Conservation (phyloP, 176 grass and related monocot genomes). For the Avena insularis region DNA sequence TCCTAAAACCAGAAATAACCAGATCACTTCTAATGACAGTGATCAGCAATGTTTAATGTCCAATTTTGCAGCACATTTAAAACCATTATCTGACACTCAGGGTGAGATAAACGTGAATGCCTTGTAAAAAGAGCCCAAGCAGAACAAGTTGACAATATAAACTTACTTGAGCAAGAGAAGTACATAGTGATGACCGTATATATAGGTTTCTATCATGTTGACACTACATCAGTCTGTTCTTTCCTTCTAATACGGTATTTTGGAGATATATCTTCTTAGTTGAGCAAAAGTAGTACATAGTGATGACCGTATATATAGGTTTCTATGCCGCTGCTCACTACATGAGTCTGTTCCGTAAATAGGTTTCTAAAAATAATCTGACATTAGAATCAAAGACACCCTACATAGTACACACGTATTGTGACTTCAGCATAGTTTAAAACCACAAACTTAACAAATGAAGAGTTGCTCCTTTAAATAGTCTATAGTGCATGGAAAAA, state of each 20-base stretch:
- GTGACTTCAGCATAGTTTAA: no score
- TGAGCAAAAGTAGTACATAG: slow-evolving; percentile 76
- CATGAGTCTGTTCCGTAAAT: slow-evolving; percentile 50
- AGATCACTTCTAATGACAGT: background rate
- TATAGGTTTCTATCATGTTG: no score
- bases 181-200: no score
- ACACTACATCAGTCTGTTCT: no score
- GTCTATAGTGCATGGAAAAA: no score
- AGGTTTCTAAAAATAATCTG: no score
- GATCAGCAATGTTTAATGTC: background rate
- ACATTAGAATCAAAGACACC: no score
- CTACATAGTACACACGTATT: no score
- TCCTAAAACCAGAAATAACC: background rate
- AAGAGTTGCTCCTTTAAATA: no score
- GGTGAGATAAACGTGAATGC: slow-evolving; percentile 11
- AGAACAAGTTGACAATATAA: slow-evolving; percentile 22
- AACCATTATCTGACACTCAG: slow-evolving; percentile 12
- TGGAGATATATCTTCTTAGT: slow-evolving; percentile 44
- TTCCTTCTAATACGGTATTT: no score
- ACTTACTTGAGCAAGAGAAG: background rate
- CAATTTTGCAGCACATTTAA: slow-evolving; percentile 39
- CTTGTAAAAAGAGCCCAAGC: background rate
- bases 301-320: slow-evolving; percentile 74
- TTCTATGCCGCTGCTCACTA: slow-evolving; percentile 62
- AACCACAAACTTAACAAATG: no score